Base-by-base conservation (phyloP, 2,329 filamentous ascomycete species). In the Furcasterigmium furcatum region DNA sequence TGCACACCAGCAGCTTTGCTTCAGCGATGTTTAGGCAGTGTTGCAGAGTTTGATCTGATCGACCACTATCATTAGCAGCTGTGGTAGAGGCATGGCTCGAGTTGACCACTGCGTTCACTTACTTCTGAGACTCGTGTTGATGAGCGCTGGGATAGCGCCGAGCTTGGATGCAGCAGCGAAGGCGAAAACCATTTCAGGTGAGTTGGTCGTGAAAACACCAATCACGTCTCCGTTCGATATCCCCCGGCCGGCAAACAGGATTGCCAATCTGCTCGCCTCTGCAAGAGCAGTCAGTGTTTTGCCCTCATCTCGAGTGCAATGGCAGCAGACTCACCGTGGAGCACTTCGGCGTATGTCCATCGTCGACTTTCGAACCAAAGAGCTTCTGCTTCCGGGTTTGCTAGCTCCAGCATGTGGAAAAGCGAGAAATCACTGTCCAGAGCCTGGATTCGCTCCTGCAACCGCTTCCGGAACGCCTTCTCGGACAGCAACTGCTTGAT, bases 11-110 rank as follows among this genome's bases (percentile, higher is more conserved):
- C 13, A 41, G 29, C 16, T 41, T 41, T 19, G 39, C 39, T 9
- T 41, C 30, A 7, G 39, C 39, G 21, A 41, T 41, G 18, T 41
- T 30, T n/a, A 41, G 39, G 25, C 39, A 41, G 25, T 41, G 39
- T 30, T 41, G 39, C 9, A 41, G 39, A 6, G 39, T 41, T 5
- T 41, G 39, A 25, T 29, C 39, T 41, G 25, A n/a, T n/a, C n/a
- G n/a, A n/a, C n/a, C n/a, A n/a, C n/a, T n/a, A n/a, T n/a, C n/a
- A n/a, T n/a, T n/a, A n/a, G n/a, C n/a, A n/a, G n/a, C n/a, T n/a
- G n/a, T n/a, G n/a, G n/a, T n/a, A n/a, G n/a, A n/a, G n/a, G n/a
- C n/a, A n/a, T n/a, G n/a, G n/a, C n/a, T n/a, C n/a, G n/a, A n/a
- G n/a, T n/a, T n/a, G n/a, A n/a, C n/a, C n/a, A n/a, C n/a, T n/a